Percentiles rank a stretch among this genome's conserved stretches.
Evolutionary conservation across 768 basidiomycete genomes (phyloP).

Genomic region (Leccinum disarticulatum): DNA sequence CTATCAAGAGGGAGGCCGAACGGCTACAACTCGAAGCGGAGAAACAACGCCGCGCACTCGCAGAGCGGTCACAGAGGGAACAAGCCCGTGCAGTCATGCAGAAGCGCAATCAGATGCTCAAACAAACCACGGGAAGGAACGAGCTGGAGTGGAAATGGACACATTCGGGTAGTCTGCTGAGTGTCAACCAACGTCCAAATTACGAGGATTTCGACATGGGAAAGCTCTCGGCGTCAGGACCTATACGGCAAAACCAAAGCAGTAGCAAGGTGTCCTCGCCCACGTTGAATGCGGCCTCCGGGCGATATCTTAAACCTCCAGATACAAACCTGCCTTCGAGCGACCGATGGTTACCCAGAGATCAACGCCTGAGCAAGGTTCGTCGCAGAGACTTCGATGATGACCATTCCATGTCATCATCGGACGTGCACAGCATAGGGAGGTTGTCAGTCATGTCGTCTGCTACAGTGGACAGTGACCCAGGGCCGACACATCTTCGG

Average conservation of each 20-base stretch:
- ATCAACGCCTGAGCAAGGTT: conserved; percentile 71
- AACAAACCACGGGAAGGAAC: conserved; percentile 47
- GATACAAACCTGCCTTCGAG: conserved; percentile 36
- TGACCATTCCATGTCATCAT: conserved; percentile 89
- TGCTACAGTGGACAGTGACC: conserved; percentile 83
- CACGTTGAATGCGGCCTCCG: conserved; percentile 62
- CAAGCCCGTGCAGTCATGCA: conserved; percentile 91
- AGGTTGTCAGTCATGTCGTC: conserved; percentile 79
- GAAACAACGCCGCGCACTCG: conserved; percentile 76
- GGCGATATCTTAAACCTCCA: conserved; percentile 46
- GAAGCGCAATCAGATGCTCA: conserved; percentile 78
- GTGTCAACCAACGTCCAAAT: conserved; percentile 35
- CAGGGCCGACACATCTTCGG: conserved; percentile 69
- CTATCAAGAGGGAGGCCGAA: conserved; percentile 79
- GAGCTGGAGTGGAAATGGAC: conserved; percentile 64
- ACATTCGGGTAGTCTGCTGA: conserved; percentile 43
- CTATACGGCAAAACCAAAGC: conserved; percentile 59
- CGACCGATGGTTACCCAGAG: conserved; percentile 49
- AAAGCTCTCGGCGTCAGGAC: conserved; percentile 59
- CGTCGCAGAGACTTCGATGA: conserved; percentile 85
- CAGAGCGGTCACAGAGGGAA: conserved; percentile 74
- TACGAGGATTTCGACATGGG: conserved; percentile 38
- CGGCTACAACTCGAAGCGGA: conserved; percentile 79
- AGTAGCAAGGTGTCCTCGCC: conserved; percentile 41
- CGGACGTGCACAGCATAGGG: conserved; percentile 74